A percentile compares a stretch with the other conserved stretches of the same genome.
Evolutionary conservation across 345 rosid species (phyloP).

Genomic region (Citrus cavaleriei): DNA sequence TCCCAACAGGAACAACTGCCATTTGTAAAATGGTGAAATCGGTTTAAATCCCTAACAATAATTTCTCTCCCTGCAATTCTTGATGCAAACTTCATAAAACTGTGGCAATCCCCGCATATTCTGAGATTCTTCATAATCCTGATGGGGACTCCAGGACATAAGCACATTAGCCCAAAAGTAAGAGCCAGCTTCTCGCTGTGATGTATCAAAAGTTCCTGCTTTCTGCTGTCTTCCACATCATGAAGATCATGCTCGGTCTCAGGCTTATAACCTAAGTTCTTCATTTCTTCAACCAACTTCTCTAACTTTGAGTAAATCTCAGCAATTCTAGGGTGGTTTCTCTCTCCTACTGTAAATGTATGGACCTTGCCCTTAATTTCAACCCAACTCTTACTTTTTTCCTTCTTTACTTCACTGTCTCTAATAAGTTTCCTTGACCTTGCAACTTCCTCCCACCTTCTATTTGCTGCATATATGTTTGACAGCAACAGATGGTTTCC

Average conservation of each 20-base stretch:
- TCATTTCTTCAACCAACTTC: slow-evolving; percentile 43
- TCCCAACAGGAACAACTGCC: slow-evolving; percentile 69
- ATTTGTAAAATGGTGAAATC: slow-evolving; percentile 66
- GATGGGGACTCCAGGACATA: slow-evolving; percentile 37
- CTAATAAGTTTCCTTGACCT: slow-evolving; percentile 52
- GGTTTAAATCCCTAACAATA: slow-evolving; percentile 61
- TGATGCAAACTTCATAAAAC: slow-evolving; percentile 65
- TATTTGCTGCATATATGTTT: slow-evolving; percentile 56
- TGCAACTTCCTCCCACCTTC: slow-evolving; percentile 63
- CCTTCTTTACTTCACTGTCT: slow-evolving; percentile 53
- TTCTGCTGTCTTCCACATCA: slow-evolving; percentile 49
- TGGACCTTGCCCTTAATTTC: slow-evolving; percentile 65
- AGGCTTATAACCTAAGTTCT: slow-evolving; percentile 46
- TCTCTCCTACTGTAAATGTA: slow-evolving; percentile 57
- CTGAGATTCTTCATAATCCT: slow-evolving; percentile 74
- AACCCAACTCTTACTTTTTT: slow-evolving; percentile 79
- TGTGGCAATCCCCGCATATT: slow-evolving; percentile 82
- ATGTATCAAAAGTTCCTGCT: slow-evolving; percentile 56
- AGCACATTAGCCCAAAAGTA: slow-evolving; percentile 51
- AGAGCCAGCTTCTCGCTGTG: slow-evolving; percentile 78
- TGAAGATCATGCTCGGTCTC: slow-evolving; percentile 49
- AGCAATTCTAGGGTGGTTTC: slow-evolving; percentile 47
- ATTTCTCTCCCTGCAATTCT: slow-evolving; percentile 45
- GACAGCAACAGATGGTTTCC: slow-evolving; percentile 74
- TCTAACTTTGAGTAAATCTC: slow-evolving; percentile 52